Percentiles rank a stretch among this genome's conserved stretches.
These are phyloP conservation scores for Globisporangium splendens DNA, from an alignment of 352 stramenopile genomes.

Conservation along the genomic window DNA sequence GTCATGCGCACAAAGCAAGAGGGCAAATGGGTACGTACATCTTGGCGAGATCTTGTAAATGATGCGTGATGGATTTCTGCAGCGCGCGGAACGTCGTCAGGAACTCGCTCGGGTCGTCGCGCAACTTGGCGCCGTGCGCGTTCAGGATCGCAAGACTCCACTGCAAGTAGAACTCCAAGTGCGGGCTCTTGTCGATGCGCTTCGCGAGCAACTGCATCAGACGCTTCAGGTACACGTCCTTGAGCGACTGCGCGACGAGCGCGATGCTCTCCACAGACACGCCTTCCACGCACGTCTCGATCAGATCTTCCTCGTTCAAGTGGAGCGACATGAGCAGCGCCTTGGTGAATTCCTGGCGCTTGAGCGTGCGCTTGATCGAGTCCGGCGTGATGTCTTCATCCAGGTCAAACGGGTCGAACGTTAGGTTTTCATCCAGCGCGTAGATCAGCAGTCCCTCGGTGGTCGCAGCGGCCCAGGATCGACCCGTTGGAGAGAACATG, in stretches of 20 bases:
- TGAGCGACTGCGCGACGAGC: slow-evolving; percentile 89
- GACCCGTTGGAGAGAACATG: slow-evolving; percentile 95
- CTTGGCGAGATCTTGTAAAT: slow-evolving; percentile 82
- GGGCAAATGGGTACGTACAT: slow-evolving; percentile 49
- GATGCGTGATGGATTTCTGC: slow-evolving; percentile 82
- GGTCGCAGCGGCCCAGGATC: slow-evolving; percentile 95
- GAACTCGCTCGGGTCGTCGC: slow-evolving; percentile 73
- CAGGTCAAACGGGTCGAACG: slow-evolving; percentile 98
- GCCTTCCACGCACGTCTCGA: slow-evolving; percentile 90
- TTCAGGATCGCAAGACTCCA: slow-evolving; percentile 95
- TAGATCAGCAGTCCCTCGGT: slow-evolving; percentile 98
- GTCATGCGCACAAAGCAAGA: neutral
- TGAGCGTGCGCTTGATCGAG: slow-evolving; percentile 86
- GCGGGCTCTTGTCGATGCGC: slow-evolving; percentile 89
- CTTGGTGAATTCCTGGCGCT: slow-evolving; percentile 86
- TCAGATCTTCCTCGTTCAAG: slow-evolving; percentile 94
- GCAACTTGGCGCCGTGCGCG: slow-evolving; percentile 87
- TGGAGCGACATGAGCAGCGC: slow-evolving; percentile 96
- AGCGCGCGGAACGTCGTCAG: slow-evolving; percentile 80
- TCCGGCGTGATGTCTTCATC: slow-evolving; percentile 97
- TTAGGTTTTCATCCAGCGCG: slow-evolving; percentile 93
- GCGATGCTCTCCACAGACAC: slow-evolving; percentile 88
- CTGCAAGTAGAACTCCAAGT: slow-evolving; percentile 97
- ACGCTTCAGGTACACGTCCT: slow-evolving; percentile 90
- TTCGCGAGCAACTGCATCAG: slow-evolving; percentile 93